Percentiles rank a stretch among this genome's conserved stretches.
These are phyloP conservation scores for Debaryomyces nepalensis DNA, from an alignment of 1,139 yeast species.

Conservation along the genomic window DNA sequence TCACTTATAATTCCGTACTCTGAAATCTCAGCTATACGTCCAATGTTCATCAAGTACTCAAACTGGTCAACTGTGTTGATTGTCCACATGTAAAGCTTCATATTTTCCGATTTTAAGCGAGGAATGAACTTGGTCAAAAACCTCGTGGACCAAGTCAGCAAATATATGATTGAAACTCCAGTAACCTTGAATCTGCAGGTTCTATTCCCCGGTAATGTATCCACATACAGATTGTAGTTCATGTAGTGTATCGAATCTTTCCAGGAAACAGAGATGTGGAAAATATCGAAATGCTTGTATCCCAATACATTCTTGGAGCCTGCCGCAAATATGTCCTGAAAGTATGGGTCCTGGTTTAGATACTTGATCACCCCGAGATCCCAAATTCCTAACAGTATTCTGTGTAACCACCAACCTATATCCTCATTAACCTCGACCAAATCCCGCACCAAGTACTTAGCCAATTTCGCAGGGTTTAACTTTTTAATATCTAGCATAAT, in stretches of 20 bases:
- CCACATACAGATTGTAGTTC: slow-evolving; percentile 43
- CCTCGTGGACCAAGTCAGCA: slow-evolving; percentile 44
- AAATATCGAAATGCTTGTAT: slow-evolving; percentile 36
- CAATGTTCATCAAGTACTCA: slow-evolving; percentile 42
- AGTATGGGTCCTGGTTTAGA: slow-evolving; percentile 45
- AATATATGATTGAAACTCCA: slow-evolving; percentile 45
- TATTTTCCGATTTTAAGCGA: slow-evolving; percentile 40
- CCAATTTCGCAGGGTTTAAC: slow-evolving; percentile 63
- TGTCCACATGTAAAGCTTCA: slow-evolving; percentile 81
- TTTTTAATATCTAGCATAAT: slow-evolving; percentile 85
- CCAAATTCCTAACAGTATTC: slow-evolving; percentile 85
- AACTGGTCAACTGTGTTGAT: slow-evolving; percentile 60
- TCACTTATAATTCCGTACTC: slow-evolving; percentile 67
- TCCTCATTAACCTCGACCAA: slow-evolving; percentile 54
- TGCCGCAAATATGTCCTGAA: slow-evolving; percentile 31
- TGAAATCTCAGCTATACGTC: slow-evolving; percentile 28
- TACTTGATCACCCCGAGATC: slow-evolving; percentile 63
- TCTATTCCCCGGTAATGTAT: slow-evolving; percentile 26
- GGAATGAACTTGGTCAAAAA: slow-evolving; percentile 46
- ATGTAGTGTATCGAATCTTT: slow-evolving; percentile 38
- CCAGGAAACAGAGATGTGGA: slow-evolving; percentile 45
- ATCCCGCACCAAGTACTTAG: slow-evolving; percentile 55
- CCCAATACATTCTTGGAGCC: slow-evolving; percentile 23
- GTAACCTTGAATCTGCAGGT: slow-evolving; percentile 33
- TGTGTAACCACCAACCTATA: slow-evolving; percentile 65